Base-by-base conservation (phyloP, 805 yeast species). In the Candida maesae region DNA sequence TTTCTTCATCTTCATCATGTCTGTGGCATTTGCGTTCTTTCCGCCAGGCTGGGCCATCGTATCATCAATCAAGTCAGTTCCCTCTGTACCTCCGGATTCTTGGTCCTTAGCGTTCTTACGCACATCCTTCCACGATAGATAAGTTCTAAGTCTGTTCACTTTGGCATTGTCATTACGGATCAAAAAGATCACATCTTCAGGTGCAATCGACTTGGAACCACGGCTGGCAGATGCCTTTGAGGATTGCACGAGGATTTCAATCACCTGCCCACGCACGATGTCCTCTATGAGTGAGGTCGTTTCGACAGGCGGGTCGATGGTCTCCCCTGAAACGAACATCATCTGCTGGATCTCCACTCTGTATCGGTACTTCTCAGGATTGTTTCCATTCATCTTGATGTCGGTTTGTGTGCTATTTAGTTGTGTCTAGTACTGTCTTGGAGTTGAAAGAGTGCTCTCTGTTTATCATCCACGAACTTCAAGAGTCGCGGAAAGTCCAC, bases 321-420 rank as follows among this genome's bases (percentile, higher is more conserved):
- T 79, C 60, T 93, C 98, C 3, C 99, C 99, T 41, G 84, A 75
- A 41, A 93, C 99, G 69, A 93, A 93, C 99, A 93, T 93, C 99
- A 93, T 93, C 68, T 86, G 93, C 64, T 93, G 99, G 55, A 93
- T 93, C 67, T 93, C 99, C 28, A 85, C 77, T 42, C 95, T 71
- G 63, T 91, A 93, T 58, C 82, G 80, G 66, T 85, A 81, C 59
- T 79, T 79, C 13, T 55, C 59, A 2, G 53, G 41, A 24, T 38
- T 49, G 27, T 43, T 42, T 35, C 61, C 59, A 42, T 55, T 55
- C 56, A 47, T 53, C 39, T 45, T 44, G 42, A 6, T 16, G 19
- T 15, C n/a, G 31, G 18, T 28, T 28, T 28, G 11, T 8, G 28
- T 25, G 28, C 28, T 25, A 6, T 8, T 25, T 10, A 25, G 8